Base-by-base conservation (phyloP, 2,329 filamentous ascomycete genomes). In the Lecanicillium sp. region DNA sequence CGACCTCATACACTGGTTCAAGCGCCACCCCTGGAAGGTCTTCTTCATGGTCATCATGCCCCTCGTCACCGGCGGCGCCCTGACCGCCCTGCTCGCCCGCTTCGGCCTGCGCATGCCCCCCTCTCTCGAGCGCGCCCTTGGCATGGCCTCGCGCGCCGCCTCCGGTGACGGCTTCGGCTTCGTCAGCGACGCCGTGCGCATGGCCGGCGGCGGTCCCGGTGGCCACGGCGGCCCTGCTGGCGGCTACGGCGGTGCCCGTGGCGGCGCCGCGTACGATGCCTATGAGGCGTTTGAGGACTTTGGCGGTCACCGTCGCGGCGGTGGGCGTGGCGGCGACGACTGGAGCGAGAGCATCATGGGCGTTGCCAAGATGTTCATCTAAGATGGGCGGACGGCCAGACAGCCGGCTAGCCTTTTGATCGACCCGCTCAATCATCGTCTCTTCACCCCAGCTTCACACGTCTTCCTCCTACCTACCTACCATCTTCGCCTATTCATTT, bases 31-130 rank as follows among this genome's bases (percentile, higher is more conserved):
- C 0, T 70, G 89, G 62, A 94, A 94, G 69, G 87, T 95, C 40
- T 87, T 96, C 71, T 75, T 87, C 73, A 78, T 90, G 53, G 84
- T 95, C 53, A 78, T 96, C 59, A 81, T 96, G 78, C 91, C 91
- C 9, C 75, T 97, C 50, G 72, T 96, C 59, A 90, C 85, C 1
- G 88, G 88, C 44, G 91, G 91, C 26, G 85, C 87, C 23, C 69
- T 96, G 55, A 83, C 83, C 8, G 87, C 85, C 39, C 72, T 96
- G 37, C 77, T 95, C 38, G 79, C 80, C 30, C 81, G 83, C 61
- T 86, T 96, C 65, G 90, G 90, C 19, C 73, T 97, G 52, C 77
- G 84, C 53, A 66, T 95, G 54, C 90, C 90, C 1, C 72, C 74
- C 5, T 67, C 73, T 11, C 61, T 90, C 51, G 74, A 81, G 67